These are phyloP conservation scores for Patellifolia procumbens DNA, from an alignment of 179 eudicot species.

Conservation along the genomic window DNA sequence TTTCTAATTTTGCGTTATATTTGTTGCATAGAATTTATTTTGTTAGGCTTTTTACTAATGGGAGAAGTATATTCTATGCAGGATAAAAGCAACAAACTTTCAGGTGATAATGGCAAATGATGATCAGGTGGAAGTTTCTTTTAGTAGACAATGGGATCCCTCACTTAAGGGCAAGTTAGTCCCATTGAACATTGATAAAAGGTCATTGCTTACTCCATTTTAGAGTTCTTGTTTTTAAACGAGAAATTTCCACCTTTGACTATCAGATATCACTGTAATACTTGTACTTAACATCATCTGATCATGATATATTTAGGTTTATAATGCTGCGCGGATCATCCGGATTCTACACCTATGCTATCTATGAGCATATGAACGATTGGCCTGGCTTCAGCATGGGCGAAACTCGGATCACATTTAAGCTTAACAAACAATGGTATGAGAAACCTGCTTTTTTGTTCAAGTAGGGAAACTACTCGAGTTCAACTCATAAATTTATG, in stretches of 20 bases:
- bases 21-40: neutral
- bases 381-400: conserved; percentile 95
- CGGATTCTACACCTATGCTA: conserved; percentile 91
- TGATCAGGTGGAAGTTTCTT: conserved; percentile 70
- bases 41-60: neutral
- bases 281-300: neutral
- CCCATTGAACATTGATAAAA: conserved; percentile 79
- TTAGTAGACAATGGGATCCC: conserved; percentile 55
- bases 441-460: neutral
- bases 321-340: conserved; percentile 82
- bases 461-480: too few relatives aligned
- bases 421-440: conserved; percentile 84
- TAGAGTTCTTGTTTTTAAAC: neutral
- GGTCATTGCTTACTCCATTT: conserved; percentile 37
- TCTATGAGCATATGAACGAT: conserved; percentile 71
- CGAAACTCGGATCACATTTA: conserved; percentile 90
- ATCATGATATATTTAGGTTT: conserved; percentile 52
- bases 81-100: conserved; percentile 62
- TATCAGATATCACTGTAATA: neutral
- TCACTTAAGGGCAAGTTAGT: conserved; percentile 38
- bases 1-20: neutral
- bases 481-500: too few relatives aligned
- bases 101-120: conserved; percentile 48
- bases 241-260: neutral
- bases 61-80: conserved; percentile 27